These are phyloP conservation scores for Candida sp. DNA, from an alignment of 1,139 yeast species.

Conservation along the genomic window DNA sequence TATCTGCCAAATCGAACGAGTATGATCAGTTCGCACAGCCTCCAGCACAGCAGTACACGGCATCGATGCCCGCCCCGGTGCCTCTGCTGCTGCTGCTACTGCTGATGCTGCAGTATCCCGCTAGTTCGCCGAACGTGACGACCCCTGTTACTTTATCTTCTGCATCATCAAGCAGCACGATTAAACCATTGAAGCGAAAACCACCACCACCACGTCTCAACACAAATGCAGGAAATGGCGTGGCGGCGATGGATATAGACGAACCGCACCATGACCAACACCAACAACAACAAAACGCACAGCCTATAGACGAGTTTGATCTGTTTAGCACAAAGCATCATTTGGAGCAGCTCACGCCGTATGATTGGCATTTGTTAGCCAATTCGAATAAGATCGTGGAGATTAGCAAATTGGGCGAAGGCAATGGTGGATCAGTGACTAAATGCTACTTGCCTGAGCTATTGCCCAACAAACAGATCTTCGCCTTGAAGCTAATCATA, in stretches of 20 bases:
- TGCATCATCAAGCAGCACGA: conserved; percentile 11
- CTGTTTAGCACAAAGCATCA: conserved; percentile 18
- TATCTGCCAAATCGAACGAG: neutral
- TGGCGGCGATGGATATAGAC: neutral
- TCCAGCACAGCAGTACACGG: neutral
- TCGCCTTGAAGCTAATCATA: conserved; percentile 85
- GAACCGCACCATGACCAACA: neutral
- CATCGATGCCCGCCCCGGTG: neutral
- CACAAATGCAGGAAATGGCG: neutral
- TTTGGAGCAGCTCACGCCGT: conserved; percentile 68
- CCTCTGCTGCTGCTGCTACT: neutral
- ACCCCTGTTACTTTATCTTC: neutral
- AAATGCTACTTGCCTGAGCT: conserved; percentile 50
- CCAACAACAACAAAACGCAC: neutral
- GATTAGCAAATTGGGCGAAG: conserved; percentile 83
- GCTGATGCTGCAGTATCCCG: neutral
- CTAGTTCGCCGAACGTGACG: neutral
- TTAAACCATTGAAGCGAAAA: conserved; percentile 30
- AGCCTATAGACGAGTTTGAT: conserved; percentile 1
- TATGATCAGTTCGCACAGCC: conserved; percentile 2
- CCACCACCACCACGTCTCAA: conserved; percentile 54
- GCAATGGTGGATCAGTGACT: conserved; percentile 91
- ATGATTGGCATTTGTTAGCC: conserved; percentile 76
- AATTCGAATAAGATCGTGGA: conserved; percentile 38
- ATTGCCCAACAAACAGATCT: conserved; percentile 51